Evolutionary conservation across 2,329 filamentous ascomycete genomes (phyloP), one percentile per base, ranked within the genome.

Genomic region (Paramyrothecium sp.): DNA sequence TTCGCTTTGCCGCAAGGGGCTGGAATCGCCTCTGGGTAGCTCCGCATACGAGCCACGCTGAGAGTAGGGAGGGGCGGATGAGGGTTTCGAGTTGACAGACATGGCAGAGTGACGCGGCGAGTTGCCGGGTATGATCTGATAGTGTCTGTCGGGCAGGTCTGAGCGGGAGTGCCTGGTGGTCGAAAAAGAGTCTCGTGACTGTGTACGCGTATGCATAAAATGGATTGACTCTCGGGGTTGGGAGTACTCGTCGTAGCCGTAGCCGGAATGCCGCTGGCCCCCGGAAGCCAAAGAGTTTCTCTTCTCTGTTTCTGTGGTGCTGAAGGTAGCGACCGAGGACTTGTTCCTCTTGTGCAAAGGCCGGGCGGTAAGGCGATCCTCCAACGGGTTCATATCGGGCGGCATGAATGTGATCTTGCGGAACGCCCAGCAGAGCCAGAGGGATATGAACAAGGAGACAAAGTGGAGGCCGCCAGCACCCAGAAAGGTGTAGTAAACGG

Each of bases 331-430:
- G 26, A 84, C 67, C 2, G 82, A 85, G 1, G 81, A 83, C 71
- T 84, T 85, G 71, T 90, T 93, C 68, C 89, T 86, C 78, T 92
- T 93, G 75, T 96, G 92, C 52, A 66, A 67, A 57, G 74, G 77
- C 22, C 88, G 85, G 12, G 91, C 87, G 1, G 92, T 97, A 57
- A 96, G 77, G 66, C 94, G 88, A 63, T 90, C 86, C 70, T 97
- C 93, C 16, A 98, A 81, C 2, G 94, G 94, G 70, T 98, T 98
- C 90, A 97, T 92, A 68, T 98, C 94, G 0, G 94, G 93, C 7
- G 94, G 94, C 71, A 97, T 82, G 20, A 82, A 79, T 5, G 87
- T 81, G 66, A 98, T 97, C 68, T 90, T 89, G 46, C 88, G 85
- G 84, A 97, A 98, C 64, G 89, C 84, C 54, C 90, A 71, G 17